Base-by-base conservation (phyloP, 2,329 filamentous ascomycete species). In the Penicillium brevicompactum region DNA sequence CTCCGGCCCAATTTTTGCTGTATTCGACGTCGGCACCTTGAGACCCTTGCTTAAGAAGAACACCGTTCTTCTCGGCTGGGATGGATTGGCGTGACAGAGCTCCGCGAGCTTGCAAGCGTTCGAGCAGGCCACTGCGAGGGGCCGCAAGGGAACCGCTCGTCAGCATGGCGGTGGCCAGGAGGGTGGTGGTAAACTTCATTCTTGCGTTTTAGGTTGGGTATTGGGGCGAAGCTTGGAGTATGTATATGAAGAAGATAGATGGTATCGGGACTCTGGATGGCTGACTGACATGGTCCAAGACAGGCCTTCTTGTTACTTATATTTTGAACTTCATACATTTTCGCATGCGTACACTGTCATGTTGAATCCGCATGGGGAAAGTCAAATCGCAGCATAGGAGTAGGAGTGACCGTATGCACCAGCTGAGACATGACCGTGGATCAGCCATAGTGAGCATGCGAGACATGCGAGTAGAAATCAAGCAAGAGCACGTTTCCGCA, bases 1-100 rank as follows among this genome's bases (percentile, higher is more conserved):
- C 82, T 32, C 84, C 84, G 8, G 83, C 80, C 84, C 84, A 86
- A 75, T 86, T 86, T 63, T 71, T 74, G 56, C 74, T 79, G 74
- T 85, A 85, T 30, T 78, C 64, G 24, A 80, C 76, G 14, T 82
- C 66, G 46, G 72, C 68, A 10, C 54, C 53, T 1, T 53, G 42
- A 10, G 45, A 51, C n/a, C 43, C 60, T 3, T 57, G 58, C 22
- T 57, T 61, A 18, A 58, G 48, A 4, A 61, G 50, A 8, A 60
- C 18, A 8, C 58, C 55, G 9, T 53, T 58, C 32, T 52, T 41
- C 38, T 62, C 51, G 8, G 65, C 51, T 1, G 70, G 69, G 16
- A 60, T 44, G n/a, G 70, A 68, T 32, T 67, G 67, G 37, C 63
- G 70, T 5, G 41, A 49, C 2, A 65, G 43, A 9, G 58, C 60